Evolutionary conservation across 1,284 basidiomycete species (phyloP), one percentile per base, ranked within the genome.

Genomic region (Cryptococcus hybrid): DNA sequence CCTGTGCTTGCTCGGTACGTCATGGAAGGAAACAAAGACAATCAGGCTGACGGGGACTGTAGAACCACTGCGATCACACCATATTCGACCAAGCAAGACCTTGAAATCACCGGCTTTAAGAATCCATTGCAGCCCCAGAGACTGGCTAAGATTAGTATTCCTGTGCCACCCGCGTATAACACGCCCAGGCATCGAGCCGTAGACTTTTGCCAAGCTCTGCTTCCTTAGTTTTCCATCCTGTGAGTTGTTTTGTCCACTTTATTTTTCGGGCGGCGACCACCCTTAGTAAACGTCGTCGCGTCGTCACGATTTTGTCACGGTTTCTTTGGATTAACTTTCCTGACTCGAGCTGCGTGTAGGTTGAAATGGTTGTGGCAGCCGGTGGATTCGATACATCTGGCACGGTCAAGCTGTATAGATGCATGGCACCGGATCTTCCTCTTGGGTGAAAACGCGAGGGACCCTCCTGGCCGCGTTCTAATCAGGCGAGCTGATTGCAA

Each of bases 1-100:
- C 86, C 87, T 36, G 87, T 99, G 3, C 90, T 95, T 73, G 93
- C 91, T 40, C 85, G 86, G 90, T 94, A 70, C 83, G 11, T 50
- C 48, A 6, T 24, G 24, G 24, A 24, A 24, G 24, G 24, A 24
- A 24, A 24, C 24, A 24, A 24, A 30, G 24, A 24, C 24, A 24
- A 24, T 24, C 24, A 24, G 24, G 24, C 24, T 24, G 24, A 24
- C 24, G 24, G 24, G 24, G 24, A 24, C 24, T 42, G 30, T 50
- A 69, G 70, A 3, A 73, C 73, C 11, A 74, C 74, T 7, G 70
- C 73, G 2, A 65, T 67, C 7, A 61, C 69, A 1, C 59, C 62
- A 5, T 68, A 68, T 38, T 64, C 71, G 0, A 69, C 68, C 4
- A 63, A 69, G 7, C 76, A 78, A 53, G 59, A 67, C 8, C 66